Conservation (phyloP, 2,329 filamentous ascomycete species). For the Emydomyces testavorans region DNA sequence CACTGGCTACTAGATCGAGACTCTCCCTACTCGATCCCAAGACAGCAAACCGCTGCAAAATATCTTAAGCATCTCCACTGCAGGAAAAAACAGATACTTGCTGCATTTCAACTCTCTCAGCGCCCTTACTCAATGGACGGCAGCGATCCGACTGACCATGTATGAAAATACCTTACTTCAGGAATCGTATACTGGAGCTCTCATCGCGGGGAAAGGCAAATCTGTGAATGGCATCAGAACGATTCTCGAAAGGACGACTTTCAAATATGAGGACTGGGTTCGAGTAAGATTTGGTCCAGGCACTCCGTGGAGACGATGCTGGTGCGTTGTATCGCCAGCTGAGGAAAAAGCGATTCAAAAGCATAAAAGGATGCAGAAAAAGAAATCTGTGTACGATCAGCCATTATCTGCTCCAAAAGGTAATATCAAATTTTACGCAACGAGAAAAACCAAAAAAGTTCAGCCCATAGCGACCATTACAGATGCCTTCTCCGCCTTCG, state of each 20-base stretch:
- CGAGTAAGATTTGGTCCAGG: constrained; percentile 90
- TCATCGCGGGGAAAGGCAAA: constrained; percentile 92
- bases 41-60: constrained; percentile 78
- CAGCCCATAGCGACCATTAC: constrained; percentile 83
- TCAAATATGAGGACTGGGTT: constrained; percentile 83
- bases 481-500: constrained; percentile 83
- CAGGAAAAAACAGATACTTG: constrained; percentile 87
- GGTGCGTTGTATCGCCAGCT: constrained; percentile 87
- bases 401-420: constrained; percentile 62
- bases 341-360: constrained; percentile 87
- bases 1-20: constrained; percentile 59
- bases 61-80: constrained; percentile 89
- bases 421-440: constrained; percentile 89
- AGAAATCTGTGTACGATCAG: constrained; percentile 73
- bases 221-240: constrained; percentile 75
- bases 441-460: constrained; percentile 84
- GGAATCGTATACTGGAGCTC: constrained; percentile 89
- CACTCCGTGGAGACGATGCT: constrained; percentile 90
- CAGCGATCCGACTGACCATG: constrained; percentile 84
- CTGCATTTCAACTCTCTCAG: constrained; percentile 93
- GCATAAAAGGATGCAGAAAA: constrained; percentile 68
- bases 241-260: constrained; percentile 70
- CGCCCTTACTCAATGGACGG: constrained; percentile 89
- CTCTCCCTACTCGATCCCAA: constrained; percentile 69
- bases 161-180: constrained; percentile 87